A percentile compares a stretch with the other conserved stretches of the same genome.
phyloP scores from a whole-genome alignment of 2,329 filamentous ascomycete genomes.

The Fusarium succisae region DNA sequence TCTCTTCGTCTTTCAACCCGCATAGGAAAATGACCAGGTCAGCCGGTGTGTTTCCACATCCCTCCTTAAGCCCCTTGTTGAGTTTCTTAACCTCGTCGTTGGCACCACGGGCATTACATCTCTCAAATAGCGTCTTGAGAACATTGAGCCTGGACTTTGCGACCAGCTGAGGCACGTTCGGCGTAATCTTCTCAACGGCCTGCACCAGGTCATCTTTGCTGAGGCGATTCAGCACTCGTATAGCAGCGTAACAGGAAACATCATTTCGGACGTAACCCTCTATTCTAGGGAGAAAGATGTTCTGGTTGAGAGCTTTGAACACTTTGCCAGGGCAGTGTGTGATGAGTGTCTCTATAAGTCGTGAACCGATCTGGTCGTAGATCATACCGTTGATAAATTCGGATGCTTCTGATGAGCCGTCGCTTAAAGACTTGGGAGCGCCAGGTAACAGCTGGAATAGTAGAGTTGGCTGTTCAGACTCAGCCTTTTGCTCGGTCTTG shows the following conservation, averaged over 20 bases:
- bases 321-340: conserved; percentile 83
- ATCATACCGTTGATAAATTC: conserved; percentile 86
- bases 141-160: conserved; percentile 80
- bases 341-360: conserved; percentile 87
- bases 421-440: conserved; percentile 73
- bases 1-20: conserved; percentile 52
- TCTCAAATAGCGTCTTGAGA: conserved; percentile 83
- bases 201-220: conserved; percentile 85
- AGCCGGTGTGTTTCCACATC: conserved; percentile 58
- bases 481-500: conserved; percentile 59
- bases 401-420: conserved; percentile 76
- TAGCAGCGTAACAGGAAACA: conserved; percentile 87
- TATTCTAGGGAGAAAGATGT: conserved; percentile 82
- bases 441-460: conserved; percentile 83
- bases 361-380: conserved; percentile 90
- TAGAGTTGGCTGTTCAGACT: conserved; percentile 60
- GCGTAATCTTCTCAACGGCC: conserved; percentile 75
- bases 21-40: conserved; percentile 62
- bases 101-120: conserved; percentile 75
- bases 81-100: conserved; percentile 61
- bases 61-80: conserved; percentile 58
- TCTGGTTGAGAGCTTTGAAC: conserved; percentile 87
- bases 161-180: conserved; percentile 77
- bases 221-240: conserved; percentile 82
- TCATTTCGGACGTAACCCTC: conserved; percentile 87